These are phyloP conservation scores for Exophiala alcalophila DNA, from an alignment of 2,329 filamentous ascomycete genomes.

Conservation along the genomic window DNA sequence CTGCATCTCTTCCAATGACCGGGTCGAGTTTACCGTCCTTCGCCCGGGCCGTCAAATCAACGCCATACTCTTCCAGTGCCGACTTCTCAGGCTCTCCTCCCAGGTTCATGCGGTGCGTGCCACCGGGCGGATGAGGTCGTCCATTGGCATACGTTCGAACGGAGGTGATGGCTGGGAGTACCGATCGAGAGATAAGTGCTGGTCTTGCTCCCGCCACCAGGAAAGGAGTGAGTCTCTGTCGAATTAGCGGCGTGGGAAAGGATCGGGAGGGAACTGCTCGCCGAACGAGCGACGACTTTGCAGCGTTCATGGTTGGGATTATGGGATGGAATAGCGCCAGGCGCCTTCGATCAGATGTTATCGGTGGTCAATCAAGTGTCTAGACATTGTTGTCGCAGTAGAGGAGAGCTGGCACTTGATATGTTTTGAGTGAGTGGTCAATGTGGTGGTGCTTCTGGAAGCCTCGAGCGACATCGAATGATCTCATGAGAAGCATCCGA, in stretches of 20 bases:
- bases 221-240: constrained; percentile 11
- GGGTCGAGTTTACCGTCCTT: constrained; percentile 89
- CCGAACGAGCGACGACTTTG: constrained; percentile 26
- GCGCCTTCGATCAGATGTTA: constrained; percentile 18
- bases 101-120: constrained; percentile 91
- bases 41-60: constrained; percentile 83
- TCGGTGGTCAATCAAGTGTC: constrained; percentile 16
- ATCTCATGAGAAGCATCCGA: constrained; percentile 1
- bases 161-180: constrained; percentile 7
- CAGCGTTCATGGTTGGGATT: constrained; percentile 24
- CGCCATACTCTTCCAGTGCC: constrained; percentile 83
- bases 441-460: constrained; percentile 15
- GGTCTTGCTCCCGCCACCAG: constrained; percentile 1
- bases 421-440: not conserved
- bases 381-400: constrained; percentile 6
- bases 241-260: constrained; percentile 11
- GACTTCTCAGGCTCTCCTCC: constrained; percentile 73
- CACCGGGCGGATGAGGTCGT: constrained; percentile 73
- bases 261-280: constrained; percentile 20
- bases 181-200: constrained; percentile 7
- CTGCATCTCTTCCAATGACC: constrained; percentile 86
- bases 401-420: not conserved
- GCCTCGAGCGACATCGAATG: constrained; percentile 16
- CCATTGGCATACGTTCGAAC: constrained; percentile 55
- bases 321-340: constrained; percentile 1